phyloP scores from a whole-genome alignment of 129 eudicot genomes.

The Ambrosia artemisiifolia region DNA sequence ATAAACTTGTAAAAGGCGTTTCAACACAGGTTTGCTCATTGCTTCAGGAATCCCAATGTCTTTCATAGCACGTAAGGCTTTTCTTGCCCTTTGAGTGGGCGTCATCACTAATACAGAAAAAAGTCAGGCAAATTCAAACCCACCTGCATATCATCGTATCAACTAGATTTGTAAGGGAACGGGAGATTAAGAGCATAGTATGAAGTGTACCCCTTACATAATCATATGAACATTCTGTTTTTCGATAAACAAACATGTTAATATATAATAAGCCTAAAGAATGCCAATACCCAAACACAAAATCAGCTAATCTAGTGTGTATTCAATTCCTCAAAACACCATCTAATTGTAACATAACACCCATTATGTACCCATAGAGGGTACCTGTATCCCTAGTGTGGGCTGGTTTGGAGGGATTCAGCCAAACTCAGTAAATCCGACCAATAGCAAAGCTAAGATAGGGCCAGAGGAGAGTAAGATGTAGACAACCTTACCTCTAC shows the following conservation, averaged over 20 bases:
- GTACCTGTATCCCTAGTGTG: neutral
- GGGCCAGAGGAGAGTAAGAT: too few species aligned
- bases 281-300: neutral
- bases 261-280: neutral
- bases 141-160: constrained; percentile 5
- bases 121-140: constrained; percentile 15
- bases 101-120: constrained; percentile 35
- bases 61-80: constrained; percentile 81
- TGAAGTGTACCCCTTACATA: neutral
- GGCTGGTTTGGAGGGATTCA: neutral
- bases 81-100: constrained; percentile 38
- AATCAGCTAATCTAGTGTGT: neutral
- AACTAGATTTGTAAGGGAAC: neutral
- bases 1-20: constrained; percentile 61
- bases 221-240: neutral
- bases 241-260: neutral
- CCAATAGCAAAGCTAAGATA: too few species aligned
- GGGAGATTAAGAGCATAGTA: neutral
- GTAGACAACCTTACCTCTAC: too few species aligned
- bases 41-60: constrained; percentile 56
- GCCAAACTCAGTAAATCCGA: neutral
- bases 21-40: constrained; percentile 67
- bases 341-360: neutral
- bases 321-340: neutral
- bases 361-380: neutral